Evolutionary conservation across 2,329 filamentous ascomycete genomes (phyloP).

Genomic region (Sarocladium brachiariae): DNA sequence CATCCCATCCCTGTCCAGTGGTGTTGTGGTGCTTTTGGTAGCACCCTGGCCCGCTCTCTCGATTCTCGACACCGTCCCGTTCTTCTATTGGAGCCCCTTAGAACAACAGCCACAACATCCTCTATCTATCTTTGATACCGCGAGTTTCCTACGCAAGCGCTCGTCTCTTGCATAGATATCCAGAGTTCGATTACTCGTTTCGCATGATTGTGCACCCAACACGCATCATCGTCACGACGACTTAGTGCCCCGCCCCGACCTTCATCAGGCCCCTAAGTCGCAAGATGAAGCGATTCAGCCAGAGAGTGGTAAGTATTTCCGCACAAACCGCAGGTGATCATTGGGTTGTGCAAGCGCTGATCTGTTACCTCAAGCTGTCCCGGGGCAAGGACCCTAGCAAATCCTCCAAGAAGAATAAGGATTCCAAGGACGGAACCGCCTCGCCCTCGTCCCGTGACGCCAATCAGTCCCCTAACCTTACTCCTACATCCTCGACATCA

Average conservation of each 20-base stretch:
- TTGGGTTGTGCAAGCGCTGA: not conserved
- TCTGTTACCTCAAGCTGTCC: constrained; percentile 62
- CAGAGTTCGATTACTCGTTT: not conserved
- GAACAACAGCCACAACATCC: not conserved
- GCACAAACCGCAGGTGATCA: not conserved
- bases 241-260: constrained; percentile 2
- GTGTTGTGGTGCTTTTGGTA: constrained; percentile 6
- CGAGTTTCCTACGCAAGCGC: not conserved
- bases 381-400: constrained; percentile 83
- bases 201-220: constrained; percentile 6
- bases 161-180: not conserved
- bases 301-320: constrained; percentile 76
- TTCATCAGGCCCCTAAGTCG: constrained; percentile 14
- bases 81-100: not conserved
- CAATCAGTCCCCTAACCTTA: constrained; percentile 58
- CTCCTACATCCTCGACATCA: constrained; percentile 84
- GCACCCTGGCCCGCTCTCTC: not conserved
- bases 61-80: not conserved
- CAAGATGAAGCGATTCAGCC: constrained; percentile 95
- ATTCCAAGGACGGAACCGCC: constrained; percentile 67
- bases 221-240: not conserved
- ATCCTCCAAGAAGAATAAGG: constrained; percentile 70
- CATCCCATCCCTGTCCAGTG: not conserved
- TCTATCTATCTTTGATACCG: not conserved
- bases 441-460: constrained; percentile 61